These are phyloP conservation scores for Phytophthora tentaculata DNA, from an alignment of 352 stramenopile species.

Conservation along the genomic window DNA sequence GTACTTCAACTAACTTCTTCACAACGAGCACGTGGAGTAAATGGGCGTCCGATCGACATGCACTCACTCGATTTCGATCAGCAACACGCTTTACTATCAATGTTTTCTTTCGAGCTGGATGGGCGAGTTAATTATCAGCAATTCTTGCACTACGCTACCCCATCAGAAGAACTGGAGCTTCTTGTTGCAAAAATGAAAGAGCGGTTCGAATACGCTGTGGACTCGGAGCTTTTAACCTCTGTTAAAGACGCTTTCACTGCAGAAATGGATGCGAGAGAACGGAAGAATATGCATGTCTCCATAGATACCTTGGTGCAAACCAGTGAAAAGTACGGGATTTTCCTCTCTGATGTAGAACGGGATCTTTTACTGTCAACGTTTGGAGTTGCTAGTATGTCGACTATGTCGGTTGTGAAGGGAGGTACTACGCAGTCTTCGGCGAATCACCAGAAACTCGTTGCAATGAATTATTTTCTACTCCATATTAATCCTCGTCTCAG, in stretches of 20 bases:
- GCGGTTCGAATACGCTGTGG: slow-evolving; percentile 62
- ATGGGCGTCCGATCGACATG: slow-evolving; percentile 44
- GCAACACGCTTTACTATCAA: slow-evolving; percentile 63
- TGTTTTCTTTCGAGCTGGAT: slow-evolving; percentile 67
- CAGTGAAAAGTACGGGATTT: slow-evolving; percentile 43
- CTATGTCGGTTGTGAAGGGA: neutral
- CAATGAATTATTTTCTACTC: slow-evolving; percentile 55
- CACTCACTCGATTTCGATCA: slow-evolving; percentile 75
- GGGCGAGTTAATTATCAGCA: slow-evolving; percentile 75
- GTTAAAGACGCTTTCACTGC: slow-evolving; percentile 49
- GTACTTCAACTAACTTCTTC: slow-evolving; percentile 59
- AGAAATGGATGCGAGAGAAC: slow-evolving; percentile 3
- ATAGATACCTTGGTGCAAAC: slow-evolving; percentile 13
- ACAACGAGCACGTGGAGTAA: slow-evolving; percentile 33
- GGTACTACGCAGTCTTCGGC: neutral
- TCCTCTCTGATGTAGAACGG: slow-evolving; percentile 44
- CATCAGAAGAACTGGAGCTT: slow-evolving; percentile 63
- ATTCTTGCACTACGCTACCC: slow-evolving; percentile 65
- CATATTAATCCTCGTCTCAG: slow-evolving; percentile 64
- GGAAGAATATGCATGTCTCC: slow-evolving; percentile 28
- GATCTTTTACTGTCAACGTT: slow-evolving; percentile 33
- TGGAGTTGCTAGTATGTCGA: neutral
- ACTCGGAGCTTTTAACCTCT: slow-evolving; percentile 47
- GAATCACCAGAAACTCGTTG: slow-evolving; percentile 20
- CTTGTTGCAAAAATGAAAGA: slow-evolving; percentile 69